phyloP scores from a whole-genome alignment of 305 asterid genomes.

The Ajuga reptans region DNA sequence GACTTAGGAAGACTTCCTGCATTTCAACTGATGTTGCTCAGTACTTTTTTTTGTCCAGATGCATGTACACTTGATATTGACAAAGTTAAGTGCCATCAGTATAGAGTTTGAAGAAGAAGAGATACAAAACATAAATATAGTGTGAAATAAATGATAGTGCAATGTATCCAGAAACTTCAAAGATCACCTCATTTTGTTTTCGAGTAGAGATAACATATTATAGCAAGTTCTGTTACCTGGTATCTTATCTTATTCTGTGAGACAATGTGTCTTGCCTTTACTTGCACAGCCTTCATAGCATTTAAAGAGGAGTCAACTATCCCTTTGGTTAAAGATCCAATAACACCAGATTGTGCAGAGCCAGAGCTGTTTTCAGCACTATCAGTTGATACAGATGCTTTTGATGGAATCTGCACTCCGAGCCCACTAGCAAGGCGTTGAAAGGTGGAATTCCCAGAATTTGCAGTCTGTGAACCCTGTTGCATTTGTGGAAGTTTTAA shows the following conservation, averaged over 20 bases:
- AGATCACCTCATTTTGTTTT: neutral
- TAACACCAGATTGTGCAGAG: slow-evolving; percentile 54
- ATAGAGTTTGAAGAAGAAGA: slow-evolving; percentile 15
- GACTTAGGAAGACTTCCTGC: neutral
- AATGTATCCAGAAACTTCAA: neutral
- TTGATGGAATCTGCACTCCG: slow-evolving; percentile 47
- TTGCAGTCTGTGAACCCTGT: slow-evolving; percentile 38
- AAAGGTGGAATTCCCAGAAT: slow-evolving; percentile 48
- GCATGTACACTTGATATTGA: neutral
- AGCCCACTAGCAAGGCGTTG: slow-evolving; percentile 83
- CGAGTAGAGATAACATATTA: slow-evolving; percentile 4
- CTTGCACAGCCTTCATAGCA: slow-evolving; percentile 94
- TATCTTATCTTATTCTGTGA: slow-evolving; percentile 98
- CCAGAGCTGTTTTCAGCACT: slow-evolving; percentile 38
- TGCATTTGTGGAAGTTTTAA: slow-evolving; percentile 47
- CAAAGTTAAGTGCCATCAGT: neutral
- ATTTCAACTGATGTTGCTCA: slow-evolving; percentile 16
- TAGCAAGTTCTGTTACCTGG: slow-evolving; percentile 49
- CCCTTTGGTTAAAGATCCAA: slow-evolving; percentile 77
- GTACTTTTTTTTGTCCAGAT: neutral
- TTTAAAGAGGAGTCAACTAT: slow-evolving; percentile 73
- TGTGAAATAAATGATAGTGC: neutral
- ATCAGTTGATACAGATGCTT: slow-evolving; percentile 37
- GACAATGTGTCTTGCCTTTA: slow-evolving; percentile 85
- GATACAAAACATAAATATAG: neutral